Evolutionary conservation across 2,329 filamentous ascomycete species (phyloP).

Genomic region (Epichloe amarillans): DNA sequence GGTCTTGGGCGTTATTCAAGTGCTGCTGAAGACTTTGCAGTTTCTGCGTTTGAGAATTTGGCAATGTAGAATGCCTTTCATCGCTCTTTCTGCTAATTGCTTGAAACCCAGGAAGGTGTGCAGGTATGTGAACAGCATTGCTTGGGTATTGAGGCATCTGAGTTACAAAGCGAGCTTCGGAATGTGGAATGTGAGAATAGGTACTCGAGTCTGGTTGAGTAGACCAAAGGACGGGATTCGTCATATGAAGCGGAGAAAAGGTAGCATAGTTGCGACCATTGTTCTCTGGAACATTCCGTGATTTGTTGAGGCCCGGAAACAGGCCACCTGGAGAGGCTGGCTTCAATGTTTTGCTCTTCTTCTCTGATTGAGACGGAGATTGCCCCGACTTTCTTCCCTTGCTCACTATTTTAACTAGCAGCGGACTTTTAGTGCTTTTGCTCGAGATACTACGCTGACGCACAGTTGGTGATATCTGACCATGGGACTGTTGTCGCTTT

Average conservation of each 20-base stretch:
- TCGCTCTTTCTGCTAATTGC: neutral
- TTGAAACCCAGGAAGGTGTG: neutral
- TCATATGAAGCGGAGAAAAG: neutral
- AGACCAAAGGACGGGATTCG: neutral
- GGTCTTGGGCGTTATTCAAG: slow-evolving; percentile 14
- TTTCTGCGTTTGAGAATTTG: slow-evolving; percentile 1
- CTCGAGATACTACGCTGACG: neutral
- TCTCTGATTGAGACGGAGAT: neutral
- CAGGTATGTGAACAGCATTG: neutral
- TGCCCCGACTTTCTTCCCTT: neutral
- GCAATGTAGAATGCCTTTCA: neutral
- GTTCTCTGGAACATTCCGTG: neutral
- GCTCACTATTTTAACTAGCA: neutral
- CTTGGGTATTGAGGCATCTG: neutral
- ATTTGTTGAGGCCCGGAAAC: neutral
- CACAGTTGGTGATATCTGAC: neutral
- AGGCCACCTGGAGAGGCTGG: neutral
- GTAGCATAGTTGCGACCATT: neutral
- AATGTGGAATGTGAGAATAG: neutral
- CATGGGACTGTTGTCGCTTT: slow-evolving; percentile 1
- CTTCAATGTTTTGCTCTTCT: neutral
- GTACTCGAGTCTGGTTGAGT: neutral
- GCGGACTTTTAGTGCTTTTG: neutral
- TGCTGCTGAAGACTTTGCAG: slow-evolving; percentile 15
- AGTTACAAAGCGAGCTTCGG: neutral